Base-by-base conservation (phyloP, 768 basidiomycete species). In the Strobilomyces confusus region DNA sequence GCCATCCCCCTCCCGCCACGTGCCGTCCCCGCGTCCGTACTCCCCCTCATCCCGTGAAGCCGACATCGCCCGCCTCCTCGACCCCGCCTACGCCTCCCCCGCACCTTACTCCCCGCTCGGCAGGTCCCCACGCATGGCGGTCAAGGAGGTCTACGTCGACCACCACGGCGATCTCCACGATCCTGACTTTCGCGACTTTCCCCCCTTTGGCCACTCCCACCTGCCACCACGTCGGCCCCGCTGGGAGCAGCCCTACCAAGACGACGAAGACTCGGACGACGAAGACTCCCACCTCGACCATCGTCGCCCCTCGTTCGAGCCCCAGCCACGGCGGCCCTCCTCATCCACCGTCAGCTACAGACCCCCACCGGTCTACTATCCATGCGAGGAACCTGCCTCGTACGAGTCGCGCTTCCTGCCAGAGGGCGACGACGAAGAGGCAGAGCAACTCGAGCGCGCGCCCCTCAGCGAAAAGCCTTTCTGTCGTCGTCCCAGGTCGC, bases 161-260 rank as follows among this genome's bases (percentile, higher is more conserved):
- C 73, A 71, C 64, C 72, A 78, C 54, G 84, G 83, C 45, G 78
- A 82, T 66, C 71, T 84, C 23, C 83, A 86, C 62, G 84, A 86
- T 66, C 84, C 84, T 22, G 84, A 86, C 63, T 86, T 77, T 69
- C 75, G 83, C 56, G 76, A 84, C 69, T 86, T 86, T 55, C 84
- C 83, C 26, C 62, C 75, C 33, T 62, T 73, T 44, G 48, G 48
- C 15, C 52, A 61, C 38, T 23, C 58, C 11, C 58, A 60, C 40
- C 26, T 49, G 49, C 56, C 63, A 19, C 46, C 64, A 14, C 59
- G 65, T 30, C 66, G 71, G 1, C 67, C 74, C 0, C 62, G 56
- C 1, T 76, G 73, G 73, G 76, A 75, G 44, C 60, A 64, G 22
- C 60, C 58, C 4, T 62, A 66, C 42, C 47, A 49, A n/a, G 58